Conservation (phyloP, 495 filamentous ascomycete genomes). For the Pyrenopolyporus hunteri region DNA sequence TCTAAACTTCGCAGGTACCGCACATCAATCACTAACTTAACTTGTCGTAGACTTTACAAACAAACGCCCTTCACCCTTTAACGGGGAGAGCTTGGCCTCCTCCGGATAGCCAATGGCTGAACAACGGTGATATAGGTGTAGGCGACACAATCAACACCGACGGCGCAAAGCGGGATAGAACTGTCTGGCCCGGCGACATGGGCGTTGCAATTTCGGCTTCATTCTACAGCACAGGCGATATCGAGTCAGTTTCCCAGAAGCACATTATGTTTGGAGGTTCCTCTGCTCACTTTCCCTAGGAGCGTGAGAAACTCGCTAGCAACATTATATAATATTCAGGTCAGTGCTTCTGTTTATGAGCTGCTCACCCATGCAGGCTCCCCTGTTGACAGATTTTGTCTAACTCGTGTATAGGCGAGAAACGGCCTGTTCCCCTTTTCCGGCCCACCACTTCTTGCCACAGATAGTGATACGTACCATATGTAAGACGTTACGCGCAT, state of each 20-base stretch:
- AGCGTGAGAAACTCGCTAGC: constrained; percentile 67
- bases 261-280: constrained; percentile 8
- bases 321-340: constrained; percentile 65
- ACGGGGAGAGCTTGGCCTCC: constrained; percentile 61
- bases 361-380: neutral
- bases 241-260: constrained; percentile 44
- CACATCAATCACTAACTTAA: neutral
- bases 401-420: constrained; percentile 23
- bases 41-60: constrained; percentile 57
- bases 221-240: constrained; percentile 64
- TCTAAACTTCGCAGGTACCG: neutral
- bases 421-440: constrained; percentile 53
- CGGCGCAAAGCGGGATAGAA: constrained; percentile 63
- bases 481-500: constrained; percentile 49
- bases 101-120: constrained; percentile 59
- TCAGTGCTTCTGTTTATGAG: constrained; percentile 20
- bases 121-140: constrained; percentile 55
- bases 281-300: too few relatives aligned
- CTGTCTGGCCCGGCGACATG: constrained; percentile 67
- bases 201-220: constrained; percentile 62
- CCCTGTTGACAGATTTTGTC: constrained; percentile 19
- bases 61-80: constrained; percentile 60
- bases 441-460: constrained; percentile 63
- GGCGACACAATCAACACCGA: constrained; percentile 55
- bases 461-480: constrained; percentile 66